These are phyloP conservation scores for Neofusicoccum ribis DNA, from an alignment of 2,329 filamentous ascomycete species.

Conservation along the genomic window DNA sequence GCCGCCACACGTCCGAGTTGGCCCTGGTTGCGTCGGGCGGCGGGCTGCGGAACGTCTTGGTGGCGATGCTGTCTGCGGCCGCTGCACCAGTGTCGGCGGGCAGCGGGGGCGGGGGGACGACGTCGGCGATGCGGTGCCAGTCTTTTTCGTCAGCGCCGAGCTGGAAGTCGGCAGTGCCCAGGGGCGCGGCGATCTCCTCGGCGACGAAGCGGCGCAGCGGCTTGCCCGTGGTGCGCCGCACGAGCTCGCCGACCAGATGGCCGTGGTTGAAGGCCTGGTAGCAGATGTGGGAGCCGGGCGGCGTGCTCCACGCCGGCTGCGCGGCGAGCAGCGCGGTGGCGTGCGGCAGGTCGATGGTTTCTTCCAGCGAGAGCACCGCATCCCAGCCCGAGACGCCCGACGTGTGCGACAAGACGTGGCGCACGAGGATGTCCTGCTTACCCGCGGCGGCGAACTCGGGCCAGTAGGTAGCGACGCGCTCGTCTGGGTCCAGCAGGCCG, in stretches of 20 bases:
- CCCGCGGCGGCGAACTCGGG: conserved; percentile 35
- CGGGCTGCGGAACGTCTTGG: neutral
- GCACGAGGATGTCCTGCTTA: conserved; percentile 32
- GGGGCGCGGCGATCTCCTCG: conserved; percentile 1
- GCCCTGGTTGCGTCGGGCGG: neutral
- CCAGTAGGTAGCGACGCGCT: conserved; percentile 34
- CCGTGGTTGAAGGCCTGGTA: conserved; percentile 12
- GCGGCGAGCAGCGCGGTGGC: neutral
- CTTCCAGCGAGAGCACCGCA: neutral
- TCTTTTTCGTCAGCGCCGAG: neutral
- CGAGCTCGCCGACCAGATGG: neutral
- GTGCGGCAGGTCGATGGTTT: neutral
- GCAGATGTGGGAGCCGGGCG: neutral
- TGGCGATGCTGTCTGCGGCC: neutral
- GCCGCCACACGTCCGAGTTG: neutral
- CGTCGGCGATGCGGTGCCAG: conserved; percentile 6
- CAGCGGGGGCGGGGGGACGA: neutral
- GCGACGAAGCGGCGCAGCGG: conserved; percentile 1
- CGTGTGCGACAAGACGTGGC: conserved; percentile 18
- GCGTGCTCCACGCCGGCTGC: neutral
- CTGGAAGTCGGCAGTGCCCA: conserved; percentile 6
- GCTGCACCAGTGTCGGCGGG: too few relatives aligned
- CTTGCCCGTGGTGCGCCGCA: conserved; percentile 1
- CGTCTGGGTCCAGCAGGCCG: conserved; percentile 28
- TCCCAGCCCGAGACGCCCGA: conserved; percentile 15